phyloP scores from a whole-genome alignment of 352 stramenopile species.

The Paralagenidium karlingii region DNA sequence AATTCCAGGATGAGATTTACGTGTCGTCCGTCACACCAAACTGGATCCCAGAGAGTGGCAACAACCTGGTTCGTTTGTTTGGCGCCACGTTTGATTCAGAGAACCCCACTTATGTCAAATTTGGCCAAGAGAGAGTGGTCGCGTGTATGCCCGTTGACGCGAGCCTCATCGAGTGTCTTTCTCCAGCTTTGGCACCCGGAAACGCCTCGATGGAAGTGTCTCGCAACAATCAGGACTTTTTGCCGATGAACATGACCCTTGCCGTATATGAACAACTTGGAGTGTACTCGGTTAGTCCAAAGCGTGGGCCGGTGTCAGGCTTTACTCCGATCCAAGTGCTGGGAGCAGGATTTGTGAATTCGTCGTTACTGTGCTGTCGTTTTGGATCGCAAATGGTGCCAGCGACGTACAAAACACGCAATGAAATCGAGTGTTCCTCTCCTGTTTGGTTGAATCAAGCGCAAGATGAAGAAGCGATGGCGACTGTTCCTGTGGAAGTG shows the following conservation, averaged over 20 bases:
- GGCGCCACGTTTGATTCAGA: slow-evolving; percentile 8
- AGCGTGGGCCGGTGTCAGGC: slow-evolving; percentile 4
- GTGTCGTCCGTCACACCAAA: slow-evolving; percentile 6
- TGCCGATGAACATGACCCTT: slow-evolving; percentile 1
- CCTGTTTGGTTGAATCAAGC: background rate
- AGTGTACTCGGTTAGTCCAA: slow-evolving; percentile 11
- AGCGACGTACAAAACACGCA: slow-evolving; percentile 11
- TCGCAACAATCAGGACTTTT: slow-evolving; percentile 23
- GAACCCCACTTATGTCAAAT: slow-evolving; percentile 6
- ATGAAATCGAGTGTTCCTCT: slow-evolving; percentile 11
- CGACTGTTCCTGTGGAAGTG: slow-evolving; percentile 8
- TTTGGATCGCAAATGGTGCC: slow-evolving; percentile 7
- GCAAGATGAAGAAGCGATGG: background rate
- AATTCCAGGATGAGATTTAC: slow-evolving; percentile 5
- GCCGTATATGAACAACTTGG: slow-evolving; percentile 9
- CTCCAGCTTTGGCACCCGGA: slow-evolving; percentile 9
- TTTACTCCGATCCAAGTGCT: slow-evolving; percentile 8
- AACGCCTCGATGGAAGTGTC: slow-evolving; percentile 18
- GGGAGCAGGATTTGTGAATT: slow-evolving; percentile 13
- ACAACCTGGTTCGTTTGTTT: slow-evolving; percentile 7
- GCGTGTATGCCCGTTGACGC: slow-evolving; percentile 5
- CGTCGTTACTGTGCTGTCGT: slow-evolving; percentile 10
- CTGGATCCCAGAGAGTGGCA: slow-evolving; percentile 7
- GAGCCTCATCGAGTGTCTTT: slow-evolving; percentile 14
- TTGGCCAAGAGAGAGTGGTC: slow-evolving; percentile 7